Conservation (phyloP, 768 basidiomycete species). For the Tricholoma hemisulphureum region DNA sequence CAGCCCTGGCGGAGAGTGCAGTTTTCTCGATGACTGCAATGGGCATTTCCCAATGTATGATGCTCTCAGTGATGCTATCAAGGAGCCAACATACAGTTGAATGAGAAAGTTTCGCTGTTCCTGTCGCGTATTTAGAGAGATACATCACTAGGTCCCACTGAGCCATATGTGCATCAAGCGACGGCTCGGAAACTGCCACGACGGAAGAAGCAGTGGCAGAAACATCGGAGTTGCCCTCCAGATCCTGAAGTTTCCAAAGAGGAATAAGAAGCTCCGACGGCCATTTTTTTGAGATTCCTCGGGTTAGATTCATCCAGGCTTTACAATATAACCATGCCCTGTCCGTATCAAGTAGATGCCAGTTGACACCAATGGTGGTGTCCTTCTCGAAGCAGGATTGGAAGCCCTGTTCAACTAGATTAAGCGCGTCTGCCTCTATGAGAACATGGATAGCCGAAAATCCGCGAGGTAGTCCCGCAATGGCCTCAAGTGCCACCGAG, state of each 20-base stretch:
- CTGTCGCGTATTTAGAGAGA: constrained; percentile 30
- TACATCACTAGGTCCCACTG: constrained; percentile 37
- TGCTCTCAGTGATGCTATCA: constrained; percentile 38
- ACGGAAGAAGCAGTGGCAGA: constrained; percentile 31
- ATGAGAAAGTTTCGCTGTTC: constrained; percentile 29
- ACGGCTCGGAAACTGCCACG: constrained; percentile 35
- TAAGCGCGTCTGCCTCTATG: constrained; percentile 34
- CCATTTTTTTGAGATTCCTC: constrained; percentile 35
- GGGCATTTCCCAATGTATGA: constrained; percentile 38
- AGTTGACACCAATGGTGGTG: constrained; percentile 33
- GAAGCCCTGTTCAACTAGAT: constrained; percentile 34
- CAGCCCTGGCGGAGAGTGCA: constrained; percentile 21
- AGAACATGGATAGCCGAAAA: constrained; percentile 38
- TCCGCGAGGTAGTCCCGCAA: constrained; percentile 37
- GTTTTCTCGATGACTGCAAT: constrained; percentile 36
- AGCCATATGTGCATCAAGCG: constrained; percentile 31
- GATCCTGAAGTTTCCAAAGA: constrained; percentile 32
- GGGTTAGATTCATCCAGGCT: constrained; percentile 40
- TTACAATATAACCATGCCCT: constrained; percentile 38
- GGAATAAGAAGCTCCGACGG: constrained; percentile 34
- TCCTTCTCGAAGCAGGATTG: constrained; percentile 39
- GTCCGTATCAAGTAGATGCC: constrained; percentile 35
- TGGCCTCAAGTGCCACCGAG: constrained; percentile 33
- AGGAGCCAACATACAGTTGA: constrained; percentile 37
- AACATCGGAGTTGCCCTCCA: constrained; percentile 26